Base-by-base conservation (phyloP, 2,329 filamentous ascomycete genomes). In the Cladosporium velox region DNA sequence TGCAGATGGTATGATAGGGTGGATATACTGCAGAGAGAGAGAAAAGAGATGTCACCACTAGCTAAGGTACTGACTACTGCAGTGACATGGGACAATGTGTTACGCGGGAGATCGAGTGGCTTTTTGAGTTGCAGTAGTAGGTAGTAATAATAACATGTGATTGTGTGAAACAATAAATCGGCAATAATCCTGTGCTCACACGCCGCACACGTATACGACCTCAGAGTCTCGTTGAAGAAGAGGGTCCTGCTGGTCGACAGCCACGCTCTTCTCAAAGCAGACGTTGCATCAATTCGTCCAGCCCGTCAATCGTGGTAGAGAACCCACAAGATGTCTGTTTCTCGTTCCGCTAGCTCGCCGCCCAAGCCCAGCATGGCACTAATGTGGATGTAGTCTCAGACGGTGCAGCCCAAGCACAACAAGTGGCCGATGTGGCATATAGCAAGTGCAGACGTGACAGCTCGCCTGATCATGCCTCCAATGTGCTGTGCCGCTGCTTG, bases 401-500 rank as follows among this genome's bases (percentile, higher is more conserved):
- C 18, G 38, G 14, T 34, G 52, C 52, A 54, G 51, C 15, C 49
- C 49, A 52, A 52, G 49, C 49, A 38, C 28, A 38, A 14, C 15
- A 38, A 38, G 14, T 35, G 34, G 34, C 34, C 11, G 11, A 41
- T 41, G 12, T 35, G 34, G 34, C 34, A 35, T 35, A 41, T 18
- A 6, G 35, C 35, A 41, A 41, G 38, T 58, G 32, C 54, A 38
- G 54, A 38, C 18, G 54, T 58, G 54, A 58, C 54, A 58, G 54
- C 54, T 52, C 49, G 49, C 49, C 49, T 52, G 49, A 52, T 52
- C 38, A 41, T 51, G 47, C 47, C 47, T 47, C 15, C 28, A 30
- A 30, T 30, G 28, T 30, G 28, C 41, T 47, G 41, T 47, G 41
- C 41, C 41, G 41, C 41, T 47, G 41, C 41, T 47, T 47, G 41